A percentile compares a stretch with the other conserved stretches of the same genome.
phyloP scores from a whole-genome alignment of 495 filamentous ascomycete species.

The Astrothelium macrocarpum region DNA sequence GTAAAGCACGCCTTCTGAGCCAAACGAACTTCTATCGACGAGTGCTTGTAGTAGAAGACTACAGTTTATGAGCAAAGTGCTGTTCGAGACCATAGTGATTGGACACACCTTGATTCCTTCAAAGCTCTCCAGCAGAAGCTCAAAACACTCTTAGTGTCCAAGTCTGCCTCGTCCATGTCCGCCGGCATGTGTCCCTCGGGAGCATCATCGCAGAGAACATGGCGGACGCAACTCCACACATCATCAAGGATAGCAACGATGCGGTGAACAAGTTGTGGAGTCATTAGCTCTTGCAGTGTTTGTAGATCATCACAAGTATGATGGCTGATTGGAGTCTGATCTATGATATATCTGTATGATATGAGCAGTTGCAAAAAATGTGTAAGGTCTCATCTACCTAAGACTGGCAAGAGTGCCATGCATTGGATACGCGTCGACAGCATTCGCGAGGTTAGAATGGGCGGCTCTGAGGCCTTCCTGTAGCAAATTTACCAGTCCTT shows the following conservation, averaged over 20 bases:
- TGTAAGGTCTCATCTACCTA: slow-evolving; percentile 17
- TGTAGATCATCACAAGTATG: slow-evolving; percentile 30
- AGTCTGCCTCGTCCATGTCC: slow-evolving; percentile 54
- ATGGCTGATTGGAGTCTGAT: slow-evolving; percentile 26
- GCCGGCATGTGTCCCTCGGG: slow-evolving; percentile 79
- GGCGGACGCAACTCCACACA: slow-evolving; percentile 66
- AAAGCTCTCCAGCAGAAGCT: slow-evolving; percentile 90
- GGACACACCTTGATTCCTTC: slow-evolving; percentile 71
- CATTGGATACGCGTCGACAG: slow-evolving; percentile 29
- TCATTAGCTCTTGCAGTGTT: background rate
- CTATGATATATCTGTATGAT: slow-evolving; percentile 28
- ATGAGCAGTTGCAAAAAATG: slow-evolving; percentile 12
- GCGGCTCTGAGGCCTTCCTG: slow-evolving; percentile 24
- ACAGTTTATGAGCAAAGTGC: background rate
- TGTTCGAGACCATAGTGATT: background rate
- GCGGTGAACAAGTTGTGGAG: slow-evolving; percentile 38
- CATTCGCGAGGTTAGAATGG: slow-evolving; percentile 17
- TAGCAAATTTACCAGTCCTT: slow-evolving; percentile 12
- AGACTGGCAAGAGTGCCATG: slow-evolving; percentile 40
- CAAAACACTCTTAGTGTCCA: slow-evolving; percentile 72
- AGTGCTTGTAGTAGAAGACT: slow-evolving; percentile 51
- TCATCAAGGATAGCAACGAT: slow-evolving; percentile 47
- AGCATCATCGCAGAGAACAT: slow-evolving; percentile 78
- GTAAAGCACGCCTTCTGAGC: slow-evolving; percentile 15
- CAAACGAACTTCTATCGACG: slow-evolving; percentile 33